Conservation (phyloP, 495 filamentous ascomycete species). For the Pyrenopolyporus hunteri region DNA sequence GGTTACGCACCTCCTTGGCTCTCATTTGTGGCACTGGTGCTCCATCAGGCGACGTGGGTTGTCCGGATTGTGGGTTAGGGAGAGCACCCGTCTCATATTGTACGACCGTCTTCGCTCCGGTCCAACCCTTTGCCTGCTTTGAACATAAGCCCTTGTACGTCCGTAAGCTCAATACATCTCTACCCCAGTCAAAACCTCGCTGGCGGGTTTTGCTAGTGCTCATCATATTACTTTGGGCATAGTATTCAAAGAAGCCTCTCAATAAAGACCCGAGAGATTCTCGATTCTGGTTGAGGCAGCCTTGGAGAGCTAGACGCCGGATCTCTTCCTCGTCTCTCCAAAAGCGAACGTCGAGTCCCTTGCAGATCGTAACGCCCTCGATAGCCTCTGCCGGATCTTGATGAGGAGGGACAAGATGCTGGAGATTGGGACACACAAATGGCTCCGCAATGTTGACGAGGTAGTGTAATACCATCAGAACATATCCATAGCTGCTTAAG, state of each 20-base stretch:
- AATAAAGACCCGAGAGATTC: slow-evolving; percentile 69
- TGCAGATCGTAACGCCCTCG: slow-evolving; percentile 51
- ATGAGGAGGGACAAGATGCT: slow-evolving; percentile 57
- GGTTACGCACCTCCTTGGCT: slow-evolving; percentile 67
- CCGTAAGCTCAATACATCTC: slow-evolving; percentile 72
- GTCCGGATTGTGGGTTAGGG: slow-evolving; percentile 11
- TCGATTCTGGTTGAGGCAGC: slow-evolving; percentile 62
- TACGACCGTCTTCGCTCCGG: slow-evolving; percentile 65
- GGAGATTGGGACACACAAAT: slow-evolving; percentile 80
- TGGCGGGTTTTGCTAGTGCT: slow-evolving; percentile 43
- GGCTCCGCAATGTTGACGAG: slow-evolving; percentile 78
- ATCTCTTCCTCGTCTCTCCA: slow-evolving; percentile 72
- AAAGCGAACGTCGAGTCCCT: slow-evolving; percentile 68
- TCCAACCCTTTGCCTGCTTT: slow-evolving; percentile 80
- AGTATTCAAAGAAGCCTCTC: slow-evolving; percentile 83
- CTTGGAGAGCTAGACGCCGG: slow-evolving; percentile 52
- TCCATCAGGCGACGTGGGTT: background rate
- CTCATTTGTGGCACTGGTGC: background rate
- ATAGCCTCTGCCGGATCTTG: slow-evolving; percentile 48
- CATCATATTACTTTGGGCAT: slow-evolving; percentile 59
- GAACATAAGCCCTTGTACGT: slow-evolving; percentile 68
- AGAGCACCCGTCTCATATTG: slow-evolving; percentile 33
- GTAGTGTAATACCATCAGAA: slow-evolving; percentile 93
- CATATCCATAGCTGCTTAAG: slow-evolving; percentile 84
- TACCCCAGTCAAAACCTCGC: slow-evolving; percentile 71